Base-by-base conservation (phyloP, 2,329 filamentous ascomycete genomes). In the Sarocladium oryzae region DNA sequence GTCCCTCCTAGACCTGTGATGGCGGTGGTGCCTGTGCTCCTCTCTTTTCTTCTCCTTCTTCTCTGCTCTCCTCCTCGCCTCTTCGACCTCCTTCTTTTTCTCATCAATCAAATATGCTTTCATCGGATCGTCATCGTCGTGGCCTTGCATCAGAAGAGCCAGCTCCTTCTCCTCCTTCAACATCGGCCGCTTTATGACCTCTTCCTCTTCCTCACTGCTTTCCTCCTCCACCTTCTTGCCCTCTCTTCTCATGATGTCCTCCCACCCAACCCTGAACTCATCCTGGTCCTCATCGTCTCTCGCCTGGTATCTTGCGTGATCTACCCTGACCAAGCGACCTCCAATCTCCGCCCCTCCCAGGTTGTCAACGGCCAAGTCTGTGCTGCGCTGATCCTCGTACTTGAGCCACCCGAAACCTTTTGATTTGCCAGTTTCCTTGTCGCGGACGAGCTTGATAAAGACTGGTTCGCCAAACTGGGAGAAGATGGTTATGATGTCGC, bases 81-180 rank as follows among this genome's bases (percentile, higher is more conserved):
- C 78, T 51, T 86, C 82, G 11, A 96, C 80, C 65, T 96, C 89
- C 64, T 89, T 89, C 68, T 88, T 90, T 77, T 97, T 96, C 69
- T 95, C 87, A 56, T 92, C 81, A 49, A 96, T 83, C 56, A 97
- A 65, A 60, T 88, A 96, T 33, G 82, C 83, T 69, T 96, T 96
- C 93, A 99, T 99, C 0, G 93, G 93, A 66, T 99, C 93, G 55
- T 97, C 92, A 21, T 96, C 91, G 57, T 97, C 93, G 56, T 95
- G 86, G 15, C 92, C 84, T 51, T 79, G 73, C 50, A 95, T 82
- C 52, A 97, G 66, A 40, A 82, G 77, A 49, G 82, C 81, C 48
- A 97, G 69, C 64, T 97, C 91, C 51, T 75, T 73, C 70, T 97
- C 91, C 63, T 96, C 91, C 54, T 82, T 86, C 10, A 96, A 68